These are phyloP conservation scores for Picea glauca DNA, from an alignment of 75 land plant species.

Conservation along the genomic window DNA sequence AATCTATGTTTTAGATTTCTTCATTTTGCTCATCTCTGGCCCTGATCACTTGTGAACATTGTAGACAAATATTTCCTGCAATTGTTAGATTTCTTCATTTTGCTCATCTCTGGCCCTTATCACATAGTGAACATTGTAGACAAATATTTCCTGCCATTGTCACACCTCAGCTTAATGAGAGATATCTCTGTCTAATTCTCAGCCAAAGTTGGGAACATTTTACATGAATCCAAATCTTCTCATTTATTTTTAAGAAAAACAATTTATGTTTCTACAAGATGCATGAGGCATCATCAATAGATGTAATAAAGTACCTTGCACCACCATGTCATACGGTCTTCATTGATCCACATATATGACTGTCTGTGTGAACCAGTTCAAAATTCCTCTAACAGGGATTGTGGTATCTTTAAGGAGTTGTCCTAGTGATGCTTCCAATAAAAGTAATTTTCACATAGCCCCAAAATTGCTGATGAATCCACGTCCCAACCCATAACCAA, in stretches of 20 bases:
- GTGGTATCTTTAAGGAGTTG: no score
- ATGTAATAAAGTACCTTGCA: not conserved
- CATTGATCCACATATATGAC: not conserved
- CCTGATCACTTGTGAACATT: no score
- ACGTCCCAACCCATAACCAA: no score
- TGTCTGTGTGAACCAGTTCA: no score
- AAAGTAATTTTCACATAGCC: no score
- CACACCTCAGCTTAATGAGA: not conserved
- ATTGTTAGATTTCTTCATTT: not conserved
- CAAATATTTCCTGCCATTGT: not conserved
- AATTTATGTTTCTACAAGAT: not conserved
- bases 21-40: no score
- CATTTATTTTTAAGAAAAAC: not conserved
- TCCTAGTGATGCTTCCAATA: no score
- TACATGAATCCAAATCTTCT: not conserved
- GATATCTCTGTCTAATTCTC: not conserved
- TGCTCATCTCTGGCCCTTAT: no score
- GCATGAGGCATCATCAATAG: not conserved
- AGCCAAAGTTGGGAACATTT: not conserved
- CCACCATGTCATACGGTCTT: not conserved
- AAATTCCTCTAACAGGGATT: no score
- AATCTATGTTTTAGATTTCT: no score
- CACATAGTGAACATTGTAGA: not conserved
- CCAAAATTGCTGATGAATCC: no score
- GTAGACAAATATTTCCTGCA: not conserved